Conservation (phyloP, 1,284 basidiomycete species). For the Vanrija sp. region DNA sequence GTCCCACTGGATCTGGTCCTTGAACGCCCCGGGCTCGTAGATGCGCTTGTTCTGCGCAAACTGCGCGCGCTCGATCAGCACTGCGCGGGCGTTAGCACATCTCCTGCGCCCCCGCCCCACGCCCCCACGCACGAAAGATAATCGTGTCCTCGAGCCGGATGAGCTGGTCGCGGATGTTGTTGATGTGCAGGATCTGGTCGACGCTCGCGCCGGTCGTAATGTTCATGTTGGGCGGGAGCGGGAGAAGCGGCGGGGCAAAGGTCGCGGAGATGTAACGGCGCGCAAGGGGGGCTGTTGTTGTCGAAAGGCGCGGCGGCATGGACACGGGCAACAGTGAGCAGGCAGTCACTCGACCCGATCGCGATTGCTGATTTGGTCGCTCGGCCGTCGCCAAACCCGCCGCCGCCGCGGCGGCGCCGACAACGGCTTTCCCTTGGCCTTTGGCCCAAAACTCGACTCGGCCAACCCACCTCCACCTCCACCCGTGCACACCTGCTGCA, state of each 20-base stretch:
- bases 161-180: slow-evolving; percentile 80
- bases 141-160: slow-evolving; percentile 95
- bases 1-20: slow-evolving; percentile 64
- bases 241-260: neutral
- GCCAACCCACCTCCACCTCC: no score
- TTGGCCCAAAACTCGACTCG: no score
- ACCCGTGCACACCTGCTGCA: no score
- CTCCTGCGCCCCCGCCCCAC: neutral
- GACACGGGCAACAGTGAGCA: no score
- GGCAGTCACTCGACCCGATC: no score
- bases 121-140: slow-evolving; percentile 72
- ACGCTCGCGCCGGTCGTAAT: slow-evolving; percentile 55
- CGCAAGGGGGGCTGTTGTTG: no score
- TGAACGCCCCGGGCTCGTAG: slow-evolving; percentile 75
- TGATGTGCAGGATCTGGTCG: slow-evolving; percentile 73
- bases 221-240: slow-evolving; percentile 38
- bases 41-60: slow-evolving; percentile 92
- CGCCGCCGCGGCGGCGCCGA: no score
- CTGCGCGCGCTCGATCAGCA: slow-evolving; percentile 92
- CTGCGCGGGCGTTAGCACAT: slow-evolving; percentile 38
- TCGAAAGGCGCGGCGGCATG: no score
- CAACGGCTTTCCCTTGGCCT: no score
- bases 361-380: no score
- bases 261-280: no score
- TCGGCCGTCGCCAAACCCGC: no score